Percentiles rank a stretch among this genome's conserved stretches.
These are phyloP conservation scores for Dactylella cylindrospora DNA, from an alignment of 2,329 filamentous ascomycete species.

Conservation along the genomic window DNA sequence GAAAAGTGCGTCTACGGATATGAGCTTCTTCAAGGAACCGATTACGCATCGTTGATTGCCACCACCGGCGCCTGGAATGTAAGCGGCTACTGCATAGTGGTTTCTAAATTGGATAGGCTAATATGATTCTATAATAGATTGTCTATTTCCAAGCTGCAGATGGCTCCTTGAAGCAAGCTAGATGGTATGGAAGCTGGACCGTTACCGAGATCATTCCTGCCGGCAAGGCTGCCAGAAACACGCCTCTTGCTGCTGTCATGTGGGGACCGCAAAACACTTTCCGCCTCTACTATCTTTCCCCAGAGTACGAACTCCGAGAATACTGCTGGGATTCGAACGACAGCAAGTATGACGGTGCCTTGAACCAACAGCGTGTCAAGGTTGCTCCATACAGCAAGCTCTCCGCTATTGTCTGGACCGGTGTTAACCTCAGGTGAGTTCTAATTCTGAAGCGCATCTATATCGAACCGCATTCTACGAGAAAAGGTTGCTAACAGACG, in stretches of 20 bases:
- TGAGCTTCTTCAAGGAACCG: conserved; percentile 13
- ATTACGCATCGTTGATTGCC: conserved; percentile 10
- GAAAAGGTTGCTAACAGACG: no score
- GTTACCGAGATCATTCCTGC: conserved; percentile 11
- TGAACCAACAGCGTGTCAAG: conserved; percentile 8
- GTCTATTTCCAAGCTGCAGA: conserved; percentile 27
- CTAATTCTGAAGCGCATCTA: background rate
- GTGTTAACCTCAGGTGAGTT: conserved; percentile 11
- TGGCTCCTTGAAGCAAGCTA: conserved; percentile 22
- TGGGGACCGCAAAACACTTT: conserved; percentile 23
- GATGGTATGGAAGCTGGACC: conserved; percentile 19
- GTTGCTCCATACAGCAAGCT: conserved; percentile 27
- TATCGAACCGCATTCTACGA: no score
- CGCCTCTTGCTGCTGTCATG: conserved; percentile 3
- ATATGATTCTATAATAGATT: conserved; percentile 4
- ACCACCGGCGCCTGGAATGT: conserved; percentile 28
- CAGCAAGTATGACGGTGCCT: conserved; percentile 21
- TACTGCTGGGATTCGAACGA: conserved; percentile 20
- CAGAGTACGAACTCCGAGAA: conserved; percentile 17
- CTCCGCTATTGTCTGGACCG: conserved; percentile 8
- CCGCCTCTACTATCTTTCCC: conserved; percentile 25
- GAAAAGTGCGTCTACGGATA: conserved; percentile 9
- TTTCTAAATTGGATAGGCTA: no score
- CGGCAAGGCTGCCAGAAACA: conserved; percentile 7
- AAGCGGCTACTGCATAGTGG: no score